Base-by-base conservation (phyloP, 2,329 filamentous ascomycete genomes). In the Xylariaceae sp. region DNA sequence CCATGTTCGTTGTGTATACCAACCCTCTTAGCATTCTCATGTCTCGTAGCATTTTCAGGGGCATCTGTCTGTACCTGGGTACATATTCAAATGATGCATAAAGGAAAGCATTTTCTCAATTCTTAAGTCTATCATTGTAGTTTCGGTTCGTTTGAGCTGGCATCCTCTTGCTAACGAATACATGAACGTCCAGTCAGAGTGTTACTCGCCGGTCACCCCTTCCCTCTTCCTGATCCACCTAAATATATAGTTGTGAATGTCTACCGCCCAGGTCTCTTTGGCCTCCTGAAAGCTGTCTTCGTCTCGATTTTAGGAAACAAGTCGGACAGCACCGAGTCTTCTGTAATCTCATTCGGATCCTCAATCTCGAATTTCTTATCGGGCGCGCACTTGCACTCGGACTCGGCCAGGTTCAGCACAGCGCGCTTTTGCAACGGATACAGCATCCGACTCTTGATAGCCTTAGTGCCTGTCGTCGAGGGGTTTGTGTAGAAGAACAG, bases 401-500 rank as follows among this genome's bases (percentile, higher is more conserved):
- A 68, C 57, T 83, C 79, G 16, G 86, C 87, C 25, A 83, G 64
- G n/a, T 72, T 67, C 22, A 90, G 71, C 3, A 88, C 85, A 20
- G 80, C 77, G 10, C 79, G 73, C 67, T 83, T 83, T 71, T 83
- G 83, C 21, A 83, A 70, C 25, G 88, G 86, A 64, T 93, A 93
- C 60, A 93, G 67, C 88, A 94, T 94, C 53, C 87, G 77, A 67
- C 86, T 85, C 70, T 88, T 91, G 70, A 93, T 86, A 42, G 78
- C 72, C 67, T 83, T 87, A 21, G 50, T 56, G 22, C 72, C 77
- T 0, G 78, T 69, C 4, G 83, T 75, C 6, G 77, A 71, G 1
- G 88, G 88, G 64, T 86, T 90, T 5, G 87, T 92, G 69, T 90
- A 92, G 62, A 93, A 82, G 70, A 93, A 93, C 5, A 92, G 73